Evolutionary conservation across 371 early-diverging fungal genomes (phyloP).

Genomic region (Apophysomyces variabilis): DNA sequence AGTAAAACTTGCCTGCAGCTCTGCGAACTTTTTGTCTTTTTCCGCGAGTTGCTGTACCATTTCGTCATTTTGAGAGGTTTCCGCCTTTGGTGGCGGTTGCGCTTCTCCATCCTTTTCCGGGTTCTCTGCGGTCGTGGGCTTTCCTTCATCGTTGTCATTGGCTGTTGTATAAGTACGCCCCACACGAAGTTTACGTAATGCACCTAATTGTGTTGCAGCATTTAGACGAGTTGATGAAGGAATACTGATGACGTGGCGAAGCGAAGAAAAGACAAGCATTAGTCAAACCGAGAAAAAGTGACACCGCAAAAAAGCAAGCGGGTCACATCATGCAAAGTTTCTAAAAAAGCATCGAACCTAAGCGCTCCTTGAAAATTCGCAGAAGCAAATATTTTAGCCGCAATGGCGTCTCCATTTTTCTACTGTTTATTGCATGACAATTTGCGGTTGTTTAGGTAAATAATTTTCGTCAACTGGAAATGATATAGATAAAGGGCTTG

Average conservation of each 20-base stretch:
- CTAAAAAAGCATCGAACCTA: too few species aligned
- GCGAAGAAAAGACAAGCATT: conserved; percentile 19
- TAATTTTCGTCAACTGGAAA: too few species aligned
- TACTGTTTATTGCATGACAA: too few species aligned
- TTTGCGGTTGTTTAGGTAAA: too few species aligned
- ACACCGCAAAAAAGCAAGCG: too few species aligned
- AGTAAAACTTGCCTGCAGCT: conserved; percentile 70
- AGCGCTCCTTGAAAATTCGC: too few species aligned
- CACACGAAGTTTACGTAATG: neutral
- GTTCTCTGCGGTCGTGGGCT: neutral
- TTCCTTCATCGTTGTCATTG: conserved; percentile 23
- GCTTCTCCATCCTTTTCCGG: conserved; percentile 22
- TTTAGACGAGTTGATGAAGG: neutral
- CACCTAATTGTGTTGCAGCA: too few species aligned
- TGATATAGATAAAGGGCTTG: too few species aligned
- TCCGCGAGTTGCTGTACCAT: conserved; percentile 57
- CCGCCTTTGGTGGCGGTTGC: conserved; percentile 13
- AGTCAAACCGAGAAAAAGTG: too few species aligned
- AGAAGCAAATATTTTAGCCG: too few species aligned
- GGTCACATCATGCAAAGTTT: too few species aligned
- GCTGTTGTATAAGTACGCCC: conserved; percentile 38
- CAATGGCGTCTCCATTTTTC: too few species aligned
- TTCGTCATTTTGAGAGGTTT: conserved; percentile 15
- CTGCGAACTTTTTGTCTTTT: conserved; percentile 81
- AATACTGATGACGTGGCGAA: conserved; percentile 18